Conservation (phyloP, 768 basidiomycete species). For the Multifurca ochricompacta region DNA sequence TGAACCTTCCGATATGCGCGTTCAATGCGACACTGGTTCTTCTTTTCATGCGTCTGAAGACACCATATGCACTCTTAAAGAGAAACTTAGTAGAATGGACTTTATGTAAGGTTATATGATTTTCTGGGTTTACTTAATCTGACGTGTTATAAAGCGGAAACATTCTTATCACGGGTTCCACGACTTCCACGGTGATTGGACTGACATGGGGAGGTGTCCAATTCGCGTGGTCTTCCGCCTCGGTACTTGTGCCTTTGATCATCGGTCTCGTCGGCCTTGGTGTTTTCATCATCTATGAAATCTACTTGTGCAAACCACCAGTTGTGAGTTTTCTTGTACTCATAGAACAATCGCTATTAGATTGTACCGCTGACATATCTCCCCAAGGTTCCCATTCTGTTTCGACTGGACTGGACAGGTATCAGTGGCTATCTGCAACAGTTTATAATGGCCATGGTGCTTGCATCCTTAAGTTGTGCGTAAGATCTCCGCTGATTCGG, state of each 20-base stretch:
- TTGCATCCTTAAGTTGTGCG: constrained; percentile 18
- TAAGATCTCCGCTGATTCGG: neutral
- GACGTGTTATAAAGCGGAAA: constrained; percentile 29
- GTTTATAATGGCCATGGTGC: constrained; percentile 24
- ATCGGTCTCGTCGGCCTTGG: constrained; percentile 33
- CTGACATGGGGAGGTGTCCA: constrained; percentile 38
- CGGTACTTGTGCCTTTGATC: constrained; percentile 36
- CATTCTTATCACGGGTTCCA: constrained; percentile 27
- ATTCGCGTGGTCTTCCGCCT: constrained; percentile 34
- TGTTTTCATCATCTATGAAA: constrained; percentile 34
- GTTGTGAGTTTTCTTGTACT: constrained; percentile 24
- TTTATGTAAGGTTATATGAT: constrained; percentile 28
- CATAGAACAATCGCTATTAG: too few species aligned
- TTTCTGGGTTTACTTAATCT: neutral
- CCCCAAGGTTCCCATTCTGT: constrained; percentile 28
- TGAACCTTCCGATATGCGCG: constrained; percentile 33
- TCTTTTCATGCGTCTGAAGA: constrained; percentile 29
- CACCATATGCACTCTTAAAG: constrained; percentile 27
- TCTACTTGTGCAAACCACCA: constrained; percentile 27
- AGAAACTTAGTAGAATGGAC: constrained; percentile 33
- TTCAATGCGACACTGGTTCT: constrained; percentile 26
- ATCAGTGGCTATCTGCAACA: constrained; percentile 30
- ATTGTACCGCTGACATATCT: neutral
- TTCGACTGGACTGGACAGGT: constrained; percentile 30
- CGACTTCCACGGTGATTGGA: constrained; percentile 26